phyloP scores from a whole-genome alignment of 2,329 filamentous ascomycete genomes.

The Cadophora sp. region DNA sequence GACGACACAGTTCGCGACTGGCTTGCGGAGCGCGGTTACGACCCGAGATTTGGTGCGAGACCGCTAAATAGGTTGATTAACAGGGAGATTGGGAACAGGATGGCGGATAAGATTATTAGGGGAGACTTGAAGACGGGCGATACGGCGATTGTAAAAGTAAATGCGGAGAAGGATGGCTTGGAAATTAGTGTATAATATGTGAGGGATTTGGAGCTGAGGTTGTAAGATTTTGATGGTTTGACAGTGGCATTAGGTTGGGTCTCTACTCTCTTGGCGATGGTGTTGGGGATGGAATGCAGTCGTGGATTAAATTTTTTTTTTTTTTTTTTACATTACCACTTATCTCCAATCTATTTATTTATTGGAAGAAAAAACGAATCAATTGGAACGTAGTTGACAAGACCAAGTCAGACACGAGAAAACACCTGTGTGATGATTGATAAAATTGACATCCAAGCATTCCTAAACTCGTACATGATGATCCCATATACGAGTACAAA shows the following conservation, averaged over 20 bases:
- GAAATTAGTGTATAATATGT: constrained; percentile 33
- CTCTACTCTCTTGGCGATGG: background rate
- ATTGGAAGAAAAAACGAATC: background rate
- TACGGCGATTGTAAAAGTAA: constrained; percentile 72
- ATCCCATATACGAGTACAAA: background rate
- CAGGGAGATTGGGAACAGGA: constrained; percentile 84
- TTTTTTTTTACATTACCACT: background rate
- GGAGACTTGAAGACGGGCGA: constrained; percentile 81
- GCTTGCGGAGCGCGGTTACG: constrained; percentile 89
- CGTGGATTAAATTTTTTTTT: background rate
- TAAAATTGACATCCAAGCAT: background rate
- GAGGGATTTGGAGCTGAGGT: background rate
- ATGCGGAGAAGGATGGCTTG: constrained; percentile 64
- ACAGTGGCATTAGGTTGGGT: background rate
- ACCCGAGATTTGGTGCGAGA: constrained; percentile 88
- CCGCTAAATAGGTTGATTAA: constrained; percentile 91
- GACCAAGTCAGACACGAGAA: no score
- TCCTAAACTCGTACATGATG: constrained; percentile 3
- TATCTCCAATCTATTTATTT: background rate
- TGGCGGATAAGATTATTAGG: constrained; percentile 91
- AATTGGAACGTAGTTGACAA: background rate
- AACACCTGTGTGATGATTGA: background rate
- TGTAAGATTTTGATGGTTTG: background rate
- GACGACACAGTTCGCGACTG: constrained; percentile 77
- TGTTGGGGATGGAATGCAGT: background rate